These are phyloP conservation scores for Aspergillus mulundensis DNA, from an alignment of 495 filamentous ascomycete species.

Conservation along the genomic window DNA sequence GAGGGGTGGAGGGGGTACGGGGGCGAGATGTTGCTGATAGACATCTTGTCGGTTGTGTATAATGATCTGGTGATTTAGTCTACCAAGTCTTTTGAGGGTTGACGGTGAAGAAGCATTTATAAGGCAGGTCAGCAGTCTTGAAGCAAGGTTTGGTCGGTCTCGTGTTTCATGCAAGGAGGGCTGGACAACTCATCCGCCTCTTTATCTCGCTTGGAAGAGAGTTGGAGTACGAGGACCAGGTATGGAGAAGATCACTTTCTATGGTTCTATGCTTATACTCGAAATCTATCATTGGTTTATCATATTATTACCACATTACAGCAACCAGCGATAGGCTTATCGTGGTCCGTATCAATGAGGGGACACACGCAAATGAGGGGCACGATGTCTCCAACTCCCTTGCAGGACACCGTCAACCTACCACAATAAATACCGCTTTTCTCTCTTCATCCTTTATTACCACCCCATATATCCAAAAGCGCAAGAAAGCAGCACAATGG, in stretches of 20 bases:
- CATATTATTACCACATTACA: background rate
- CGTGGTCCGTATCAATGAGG: background rate
- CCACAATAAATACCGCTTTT: background rate
- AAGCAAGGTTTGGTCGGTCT: background rate
- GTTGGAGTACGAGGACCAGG: background rate
- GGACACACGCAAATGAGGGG: background rate
- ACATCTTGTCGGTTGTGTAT: conserved; percentile 21
- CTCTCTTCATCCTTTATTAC: background rate
- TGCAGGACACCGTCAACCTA: background rate
- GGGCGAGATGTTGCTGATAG: conserved; percentile 33
- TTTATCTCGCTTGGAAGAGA: background rate
- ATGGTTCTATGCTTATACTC: background rate
- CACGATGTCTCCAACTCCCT: background rate
- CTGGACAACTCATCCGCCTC: background rate
- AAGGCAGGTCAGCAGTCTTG: background rate
- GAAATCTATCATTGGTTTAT: background rate
- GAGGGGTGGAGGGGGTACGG: conserved; percentile 55
- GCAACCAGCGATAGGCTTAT: background rate
- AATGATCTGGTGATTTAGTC: background rate
- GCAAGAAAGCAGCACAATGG: conserved; percentile 13
- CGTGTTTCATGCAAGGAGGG: background rate
- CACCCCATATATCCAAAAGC: background rate
- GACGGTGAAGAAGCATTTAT: background rate
- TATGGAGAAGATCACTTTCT: background rate
- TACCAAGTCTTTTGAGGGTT: background rate